Conservation (phyloP, 495 filamentous ascomycete species). For the Lasiosphaeria miniovina region DNA sequence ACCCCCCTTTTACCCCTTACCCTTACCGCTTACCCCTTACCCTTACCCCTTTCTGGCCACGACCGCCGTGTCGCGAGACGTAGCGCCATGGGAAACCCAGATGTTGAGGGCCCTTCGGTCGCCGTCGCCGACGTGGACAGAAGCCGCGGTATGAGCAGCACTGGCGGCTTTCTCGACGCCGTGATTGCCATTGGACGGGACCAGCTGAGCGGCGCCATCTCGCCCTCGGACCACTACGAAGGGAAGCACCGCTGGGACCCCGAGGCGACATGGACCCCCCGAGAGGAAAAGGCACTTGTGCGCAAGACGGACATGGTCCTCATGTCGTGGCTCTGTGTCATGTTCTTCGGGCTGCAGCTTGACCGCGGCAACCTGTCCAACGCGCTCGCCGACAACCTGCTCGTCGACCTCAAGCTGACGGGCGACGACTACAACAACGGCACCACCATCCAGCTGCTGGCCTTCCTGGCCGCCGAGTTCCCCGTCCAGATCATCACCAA, state of each 20-base stretch:
- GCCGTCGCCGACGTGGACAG: too few species aligned
- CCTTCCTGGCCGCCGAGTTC: constrained; percentile 45
- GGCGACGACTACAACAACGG: constrained; percentile 46
- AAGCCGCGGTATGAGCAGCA: too few species aligned
- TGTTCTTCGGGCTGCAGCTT: constrained; percentile 44
- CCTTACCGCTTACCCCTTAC: too few species aligned
- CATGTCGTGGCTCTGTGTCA: constrained; percentile 40
- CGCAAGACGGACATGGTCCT: constrained; percentile 40
- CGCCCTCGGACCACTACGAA: constrained; percentile 35
- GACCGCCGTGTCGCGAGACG: too few species aligned
- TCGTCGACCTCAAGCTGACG: constrained; percentile 34
- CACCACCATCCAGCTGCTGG: constrained; percentile 39
- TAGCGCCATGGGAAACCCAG: constrained; percentile 13
- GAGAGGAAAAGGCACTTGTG: constrained; percentile 45
- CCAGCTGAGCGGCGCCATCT: constrained; percentile 21
- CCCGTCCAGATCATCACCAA: constrained; percentile 46
- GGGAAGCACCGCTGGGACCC: constrained; percentile 56
- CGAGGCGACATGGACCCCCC: constrained; percentile 40
- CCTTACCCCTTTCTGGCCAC: too few species aligned
- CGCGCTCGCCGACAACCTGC: constrained; percentile 40
- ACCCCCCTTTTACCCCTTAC: too few species aligned
- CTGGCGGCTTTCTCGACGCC: constrained; percentile 1
- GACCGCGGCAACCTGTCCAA: constrained; percentile 42
- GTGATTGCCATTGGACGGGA: constrained; percentile 17
- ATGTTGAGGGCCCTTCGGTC: background rate